These are phyloP conservation scores for Camelina neglecta DNA, from an alignment of 345 rosid genomes.

Conservation along the genomic window DNA sequence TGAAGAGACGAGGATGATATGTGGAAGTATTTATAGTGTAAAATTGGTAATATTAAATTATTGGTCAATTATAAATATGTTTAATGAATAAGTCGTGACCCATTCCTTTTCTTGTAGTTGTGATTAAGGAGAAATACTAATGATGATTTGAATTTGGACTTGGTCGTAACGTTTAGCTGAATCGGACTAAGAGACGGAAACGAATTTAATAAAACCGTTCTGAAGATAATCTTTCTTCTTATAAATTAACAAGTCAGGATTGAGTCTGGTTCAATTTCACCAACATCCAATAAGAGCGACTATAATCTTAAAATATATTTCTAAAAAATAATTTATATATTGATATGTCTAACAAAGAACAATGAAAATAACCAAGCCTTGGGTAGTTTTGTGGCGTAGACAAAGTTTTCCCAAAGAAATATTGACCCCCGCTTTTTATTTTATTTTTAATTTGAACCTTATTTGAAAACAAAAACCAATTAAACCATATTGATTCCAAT, in stretches of 20 bases:
- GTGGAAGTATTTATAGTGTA: constrained; percentile 34
- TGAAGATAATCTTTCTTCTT: constrained; percentile 11
- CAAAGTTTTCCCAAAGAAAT: not conserved
- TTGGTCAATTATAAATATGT: not conserved
- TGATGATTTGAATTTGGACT: constrained; percentile 31
- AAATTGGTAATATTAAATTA: not conserved
- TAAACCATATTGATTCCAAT: not conserved
- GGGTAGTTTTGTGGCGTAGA: not conserved
- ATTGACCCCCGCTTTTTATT: not conserved
- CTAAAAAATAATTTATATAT: not conserved
- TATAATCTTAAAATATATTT: no score
- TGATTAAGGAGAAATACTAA: constrained; percentile 18
- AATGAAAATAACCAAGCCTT: not conserved
- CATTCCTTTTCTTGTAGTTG: constrained; percentile 36
- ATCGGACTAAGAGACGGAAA: constrained; percentile 17
- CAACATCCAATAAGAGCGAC: not conserved
- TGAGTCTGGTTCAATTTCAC: constrained; percentile 6
- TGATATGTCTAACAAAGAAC: not conserved
- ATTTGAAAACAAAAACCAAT: not conserved
- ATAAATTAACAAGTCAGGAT: not conserved
- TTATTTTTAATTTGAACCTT: not conserved
- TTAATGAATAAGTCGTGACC: constrained; percentile 27
- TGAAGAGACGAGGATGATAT: constrained; percentile 13
- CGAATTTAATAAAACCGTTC: not conserved
- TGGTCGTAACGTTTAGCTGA: constrained; percentile 25